Percentiles rank a stretch among this genome's conserved stretches.
Evolutionary conservation across 2,329 filamentous ascomycete species (phyloP).

Genomic region (Lithohypha guttulata): DNA sequence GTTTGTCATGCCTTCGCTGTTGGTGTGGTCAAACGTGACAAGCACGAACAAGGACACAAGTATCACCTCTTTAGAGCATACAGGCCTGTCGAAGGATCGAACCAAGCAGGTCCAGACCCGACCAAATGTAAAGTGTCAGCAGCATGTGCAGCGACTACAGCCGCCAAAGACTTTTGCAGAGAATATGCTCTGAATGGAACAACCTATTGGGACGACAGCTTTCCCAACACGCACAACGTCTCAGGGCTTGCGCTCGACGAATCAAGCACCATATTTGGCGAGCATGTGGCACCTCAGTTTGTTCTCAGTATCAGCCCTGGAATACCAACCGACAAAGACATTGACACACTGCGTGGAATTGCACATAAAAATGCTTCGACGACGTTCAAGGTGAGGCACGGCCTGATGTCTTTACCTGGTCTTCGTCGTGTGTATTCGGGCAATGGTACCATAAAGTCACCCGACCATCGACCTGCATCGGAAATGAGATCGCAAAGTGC

Average conservation of each 20-base stretch:
- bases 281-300: not conserved
- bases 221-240: conserved; percentile 5
- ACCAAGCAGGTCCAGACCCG: not conserved
- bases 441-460: not conserved
- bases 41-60: too few relatives aligned
- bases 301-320: conserved; percentile 6
- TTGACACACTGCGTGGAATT: not conserved
- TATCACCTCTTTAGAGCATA: conserved; percentile 6
- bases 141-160: not conserved
- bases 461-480: not conserved
- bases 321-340: not conserved
- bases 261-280: not conserved
- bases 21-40: not conserved
- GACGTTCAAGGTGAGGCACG: not conserved
- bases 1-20: conserved; percentile 4
- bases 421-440: not conserved
- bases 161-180: not conserved
- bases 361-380: not conserved
- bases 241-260: conserved; percentile 2
- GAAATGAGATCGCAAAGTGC: not conserved
- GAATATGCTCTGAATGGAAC: not conserved
- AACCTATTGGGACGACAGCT: conserved; percentile 2
- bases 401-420: not conserved
- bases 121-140: conserved; percentile 1
- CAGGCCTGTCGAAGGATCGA: too few relatives aligned